Evolutionary conservation across 192 early-diverging fungal species (phyloP), one percentile per base, ranked within the genome.

Genomic region (Coemansia furcata): DNA sequence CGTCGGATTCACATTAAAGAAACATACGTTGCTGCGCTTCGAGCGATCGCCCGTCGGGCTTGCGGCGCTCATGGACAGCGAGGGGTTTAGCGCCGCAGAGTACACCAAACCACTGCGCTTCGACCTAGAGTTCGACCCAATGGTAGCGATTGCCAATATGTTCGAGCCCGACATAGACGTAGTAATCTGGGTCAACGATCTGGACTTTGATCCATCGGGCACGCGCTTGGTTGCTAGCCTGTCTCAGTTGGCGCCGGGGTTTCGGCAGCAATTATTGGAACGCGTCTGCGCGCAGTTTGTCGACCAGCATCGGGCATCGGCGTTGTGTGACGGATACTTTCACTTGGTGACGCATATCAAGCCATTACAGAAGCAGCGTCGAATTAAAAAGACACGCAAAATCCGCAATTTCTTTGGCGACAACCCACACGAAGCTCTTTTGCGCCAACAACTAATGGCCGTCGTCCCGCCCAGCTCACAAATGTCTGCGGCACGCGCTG

Each of bases 1-100:
- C 46, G 85, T 91, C 4, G 92, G 92, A 47, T 88, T 88, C 30
- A 79, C 89, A 39, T 73, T 95, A 58, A 94, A 93, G 60, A 86
- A 86, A 23, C 90, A 91, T 62, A 86, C 89, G 17, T 85, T 90
- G 67, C 62, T 86, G n/a, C 77, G 91, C 19, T 95, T 90, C 49
- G 92, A 94, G 75, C 77, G 85, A 46, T 78, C 75, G 8, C 80
- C 80, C 5, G 73, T 83, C 3, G 80, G 80, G 4, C 69, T 83
- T 40, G 66, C 49, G 1, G 52, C 76, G 42, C 68, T 83, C 33
- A 70, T 83, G 60, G 62, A 49, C 29, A 19, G 21, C 8, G 35
- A 32, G 8, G 67, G 57, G 0, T 68, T 83, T n/a, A 58, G 37
- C 0, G 47, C 68, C 4, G 54, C 65, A 3, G 68, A 66, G 19